Evolutionary conservation across 1,284 basidiomycete species (phyloP), one percentile per base, ranked within the genome.

Genomic region (Calocybe gambosa): DNA sequence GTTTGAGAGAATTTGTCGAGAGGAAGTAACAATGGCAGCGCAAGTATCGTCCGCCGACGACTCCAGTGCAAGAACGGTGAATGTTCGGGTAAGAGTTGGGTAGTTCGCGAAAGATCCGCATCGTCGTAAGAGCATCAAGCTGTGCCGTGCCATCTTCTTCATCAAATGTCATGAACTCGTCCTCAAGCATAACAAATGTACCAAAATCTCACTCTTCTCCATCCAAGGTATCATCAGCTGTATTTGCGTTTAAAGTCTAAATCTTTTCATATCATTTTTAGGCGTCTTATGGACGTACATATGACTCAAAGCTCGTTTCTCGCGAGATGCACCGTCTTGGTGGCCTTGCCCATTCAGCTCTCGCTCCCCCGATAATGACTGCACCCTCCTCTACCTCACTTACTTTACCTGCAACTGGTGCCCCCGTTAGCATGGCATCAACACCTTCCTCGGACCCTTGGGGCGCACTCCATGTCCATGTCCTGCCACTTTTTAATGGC

Each of bases 41-140:
- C 90, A 93, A 1, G 90, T 87, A 61, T 95, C 93, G 63, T 96
- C 93, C 5, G 92, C 92, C 9, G 89, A 92, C 0, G 86, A 80
- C 61, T 89, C 85, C 29, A 96, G 64, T 0, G 83, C 92, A 12
- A 96, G 79, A 1, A 95, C 82, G 1, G 77, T 83, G 56, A 85
- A 80, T 3, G 39, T 18, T 23, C 65, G 63, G 9, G 26, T 31
- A 19, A 16, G 16, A 18, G 43, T 43, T n/a, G 19, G 29, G 13
- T 23, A 37, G 19, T 37, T 20, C 25, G 33, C n/a, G 31, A 46
- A 40, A 19, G 31, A 23, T n/a, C 21, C 15, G 19, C 43, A 42
- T 12, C 18, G 31, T 23, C 40, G 43, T 26, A 21, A 20, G 25
- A 51, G 36, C 50, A 47, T 50, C 1, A 37, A 31, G 50, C 61